phyloP scores from a whole-genome alignment of 345 rosid genomes.

The Cochlearia excelsa region DNA sequence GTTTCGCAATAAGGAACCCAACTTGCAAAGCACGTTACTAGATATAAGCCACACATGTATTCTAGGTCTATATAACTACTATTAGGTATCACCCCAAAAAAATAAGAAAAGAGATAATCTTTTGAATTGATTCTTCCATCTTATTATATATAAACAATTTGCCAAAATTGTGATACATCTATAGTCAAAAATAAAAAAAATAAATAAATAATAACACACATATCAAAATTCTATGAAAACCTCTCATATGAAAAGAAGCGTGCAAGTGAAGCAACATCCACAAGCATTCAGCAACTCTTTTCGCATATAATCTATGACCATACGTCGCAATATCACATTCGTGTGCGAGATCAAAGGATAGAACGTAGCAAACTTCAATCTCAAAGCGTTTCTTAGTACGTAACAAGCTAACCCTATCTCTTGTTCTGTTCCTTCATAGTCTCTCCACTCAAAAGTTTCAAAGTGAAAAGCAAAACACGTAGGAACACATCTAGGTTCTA shows the following conservation, averaged over 20 bases:
- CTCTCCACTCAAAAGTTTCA: conserved; percentile 26
- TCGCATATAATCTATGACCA: neutral
- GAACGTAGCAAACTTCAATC: conserved; percentile 10
- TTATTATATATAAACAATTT: too few relatives aligned
- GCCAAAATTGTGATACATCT: too few relatives aligned
- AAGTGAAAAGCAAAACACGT: conserved; percentile 10
- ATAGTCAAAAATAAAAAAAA: too few relatives aligned
- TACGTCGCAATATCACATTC: neutral
- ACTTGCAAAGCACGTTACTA: too few relatives aligned
- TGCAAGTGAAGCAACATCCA: neutral
- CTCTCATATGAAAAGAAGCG: conserved; percentile 16
- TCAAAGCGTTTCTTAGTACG: conserved; percentile 8
- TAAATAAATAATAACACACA: too few relatives aligned
- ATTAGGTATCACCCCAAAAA: too few relatives aligned
- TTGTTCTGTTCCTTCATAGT: conserved; percentile 15
- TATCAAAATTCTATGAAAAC: too few relatives aligned
- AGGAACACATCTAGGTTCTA: conserved; percentile 17
- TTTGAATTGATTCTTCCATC: too few relatives aligned
- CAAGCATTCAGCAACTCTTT: neutral
- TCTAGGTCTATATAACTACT: too few relatives aligned
- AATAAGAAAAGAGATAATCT: too few relatives aligned
- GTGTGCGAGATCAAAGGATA: conserved; percentile 1
- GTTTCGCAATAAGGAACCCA: too few relatives aligned
- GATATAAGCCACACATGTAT: too few relatives aligned
- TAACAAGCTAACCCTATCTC: conserved; percentile 10